Evolutionary conservation across 768 basidiomycete genomes (phyloP), one percentile per base, ranked within the genome.

Genomic region (Asterophora parasitica): DNA sequence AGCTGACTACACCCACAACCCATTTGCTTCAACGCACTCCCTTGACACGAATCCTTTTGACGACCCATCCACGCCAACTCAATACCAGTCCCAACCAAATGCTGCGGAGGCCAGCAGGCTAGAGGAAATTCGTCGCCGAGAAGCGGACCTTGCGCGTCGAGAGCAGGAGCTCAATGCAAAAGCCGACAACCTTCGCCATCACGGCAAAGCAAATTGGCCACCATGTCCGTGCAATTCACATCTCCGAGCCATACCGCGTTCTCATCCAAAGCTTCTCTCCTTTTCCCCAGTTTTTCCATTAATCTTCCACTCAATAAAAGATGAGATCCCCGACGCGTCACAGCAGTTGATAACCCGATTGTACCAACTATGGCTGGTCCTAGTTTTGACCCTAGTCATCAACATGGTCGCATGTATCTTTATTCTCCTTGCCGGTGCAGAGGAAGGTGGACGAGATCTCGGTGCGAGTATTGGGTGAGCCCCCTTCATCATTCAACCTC

Each of bases 181-280:
- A 61, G 75, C 83, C 16, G 83, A 89, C 40, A 72, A 83, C 55
- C 76, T 91, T 44, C 73, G 84, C 56, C 76, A 66, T 42, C 82
- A 88, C 60, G 92, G 91, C 31, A 80, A 82, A 55, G 94, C 89
- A 63, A 99, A 99, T 68, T 99, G 89, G 84, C 95, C 95, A 28
- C 82, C 82, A 11, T 94, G 92, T 88, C 57, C 61, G 88, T 73
- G 11, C 51, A 26, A 48, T 32, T 8, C 42, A 49, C 48, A 9
- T 42, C 39, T 38, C 40, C 43, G 23, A 23, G 23, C 49, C 49
- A 46, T 51, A 46, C 42, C 36, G 40, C 8, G n/a, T 39, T 55
- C 53, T 44, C 58, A 49, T 48, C 54, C 50, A 53, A 31, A 26
- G 39, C 33, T 49, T 45, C 51, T 51, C 46, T 54, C 52, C 53